phyloP scores from a whole-genome alignment of 2,329 filamentous ascomycete species.

The Cladosporium sphaerospermum region DNA sequence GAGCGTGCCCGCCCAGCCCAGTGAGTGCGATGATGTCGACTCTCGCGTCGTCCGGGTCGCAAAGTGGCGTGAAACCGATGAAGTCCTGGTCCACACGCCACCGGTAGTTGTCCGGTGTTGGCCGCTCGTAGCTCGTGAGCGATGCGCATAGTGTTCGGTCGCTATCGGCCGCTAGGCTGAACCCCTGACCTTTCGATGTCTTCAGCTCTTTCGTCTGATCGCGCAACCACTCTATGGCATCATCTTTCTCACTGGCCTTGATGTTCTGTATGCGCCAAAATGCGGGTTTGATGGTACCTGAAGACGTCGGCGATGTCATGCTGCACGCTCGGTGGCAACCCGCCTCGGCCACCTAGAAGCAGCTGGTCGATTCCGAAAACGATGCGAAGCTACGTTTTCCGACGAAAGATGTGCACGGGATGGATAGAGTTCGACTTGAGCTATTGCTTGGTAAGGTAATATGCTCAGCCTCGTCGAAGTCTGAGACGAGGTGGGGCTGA shows the following conservation, averaged over 20 bases:
- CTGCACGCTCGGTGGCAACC: not conserved
- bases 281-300: not conserved
- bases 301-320: not conserved
- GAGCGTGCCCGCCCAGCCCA: constrained; percentile 9
- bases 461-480: no score
- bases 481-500: no score
- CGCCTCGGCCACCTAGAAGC: not conserved
- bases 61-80: constrained; percentile 9
- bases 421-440: no score
- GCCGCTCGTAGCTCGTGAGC: not conserved
- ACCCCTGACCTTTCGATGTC: not conserved
- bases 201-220: not conserved
- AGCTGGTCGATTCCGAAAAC: no score
- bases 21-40: constrained; percentile 12
- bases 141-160: constrained; percentile 7
- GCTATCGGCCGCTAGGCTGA: constrained; percentile 2
- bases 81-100: constrained; percentile 6
- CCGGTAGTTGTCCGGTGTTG: not conserved
- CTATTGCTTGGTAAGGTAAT: no score
- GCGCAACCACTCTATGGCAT: not conserved
- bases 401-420: no score
- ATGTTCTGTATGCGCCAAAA: constrained; percentile 4
- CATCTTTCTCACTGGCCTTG: not conserved
- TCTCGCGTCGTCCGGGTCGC: not conserved
- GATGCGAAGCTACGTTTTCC: no score